These are phyloP conservation scores for Ramalina peruviana DNA, from an alignment of 495 filamentous ascomycete species.

Conservation along the genomic window DNA sequence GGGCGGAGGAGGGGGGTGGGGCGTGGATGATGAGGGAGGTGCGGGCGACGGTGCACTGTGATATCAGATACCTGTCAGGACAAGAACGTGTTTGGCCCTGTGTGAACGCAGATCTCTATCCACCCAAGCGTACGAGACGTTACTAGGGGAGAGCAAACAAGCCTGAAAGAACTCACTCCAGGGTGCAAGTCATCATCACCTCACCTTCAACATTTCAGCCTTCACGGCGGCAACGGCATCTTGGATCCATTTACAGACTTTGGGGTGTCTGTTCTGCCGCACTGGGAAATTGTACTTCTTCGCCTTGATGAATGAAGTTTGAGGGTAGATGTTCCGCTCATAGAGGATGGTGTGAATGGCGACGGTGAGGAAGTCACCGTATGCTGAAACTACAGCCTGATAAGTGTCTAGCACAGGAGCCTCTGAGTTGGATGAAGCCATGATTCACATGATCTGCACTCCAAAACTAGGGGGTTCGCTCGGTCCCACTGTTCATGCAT, in stretches of 20 bases:
- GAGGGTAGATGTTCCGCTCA: conserved; percentile 72
- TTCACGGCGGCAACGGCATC: conserved; percentile 67
- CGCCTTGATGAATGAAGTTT: conserved; percentile 62
- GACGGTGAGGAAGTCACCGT: conserved; percentile 70
- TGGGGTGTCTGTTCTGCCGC: conserved; percentile 77
- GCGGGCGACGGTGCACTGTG: conserved; percentile 43
- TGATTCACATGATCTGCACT: background rate
- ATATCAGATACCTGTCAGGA: too few species aligned
- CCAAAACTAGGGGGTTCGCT: background rate
- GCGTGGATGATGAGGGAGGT: conserved; percentile 67
- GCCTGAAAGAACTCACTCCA: too few species aligned
- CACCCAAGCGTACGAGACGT: background rate
- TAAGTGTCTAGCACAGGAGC: conserved; percentile 24
- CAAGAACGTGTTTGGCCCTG: too few species aligned
- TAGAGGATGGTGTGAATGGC: conserved; percentile 90
- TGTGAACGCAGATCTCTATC: too few species aligned
- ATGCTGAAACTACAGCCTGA: conserved; percentile 38
- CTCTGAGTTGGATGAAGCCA: conserved; percentile 13
- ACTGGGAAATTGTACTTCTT: conserved; percentile 82
- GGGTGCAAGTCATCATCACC: background rate
- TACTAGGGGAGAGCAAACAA: too few species aligned
- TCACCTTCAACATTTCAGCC: conserved; percentile 54
- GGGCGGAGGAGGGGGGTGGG: conserved; percentile 29
- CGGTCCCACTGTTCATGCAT: background rate
- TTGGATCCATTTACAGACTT: conserved; percentile 81